phyloP scores from a whole-genome alignment of 2,329 filamentous ascomycete genomes.

The Didymella exigua region DNA sequence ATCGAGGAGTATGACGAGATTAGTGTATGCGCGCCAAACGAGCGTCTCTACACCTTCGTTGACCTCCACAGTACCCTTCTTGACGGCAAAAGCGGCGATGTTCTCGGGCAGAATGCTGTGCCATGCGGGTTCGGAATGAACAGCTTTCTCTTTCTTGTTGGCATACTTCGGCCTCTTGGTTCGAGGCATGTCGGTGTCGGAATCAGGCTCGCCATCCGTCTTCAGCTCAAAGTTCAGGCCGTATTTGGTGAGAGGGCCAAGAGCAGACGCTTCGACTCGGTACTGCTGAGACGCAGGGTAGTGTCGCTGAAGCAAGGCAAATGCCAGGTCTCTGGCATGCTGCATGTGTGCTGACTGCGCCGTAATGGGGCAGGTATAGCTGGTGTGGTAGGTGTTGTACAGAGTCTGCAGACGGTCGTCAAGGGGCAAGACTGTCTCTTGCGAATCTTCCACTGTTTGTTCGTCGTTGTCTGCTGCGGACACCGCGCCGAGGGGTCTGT shows the following conservation, averaged over 20 bases:
- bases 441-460: neutral
- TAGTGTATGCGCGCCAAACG: constrained; percentile 22
- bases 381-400: constrained; percentile 17
- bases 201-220: constrained; percentile 2
- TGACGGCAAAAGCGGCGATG: constrained; percentile 30
- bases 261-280: constrained; percentile 15
- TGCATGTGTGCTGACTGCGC: constrained; percentile 19
- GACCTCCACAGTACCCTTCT: neutral
- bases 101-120: constrained; percentile 18
- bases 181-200: constrained; percentile 8
- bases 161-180: constrained; percentile 7
- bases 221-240: constrained; percentile 25
- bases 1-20: constrained; percentile 34
- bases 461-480: neutral
- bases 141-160: neutral
- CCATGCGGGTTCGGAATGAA: neutral
- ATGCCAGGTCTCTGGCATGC: constrained; percentile 25
- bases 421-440: neutral
- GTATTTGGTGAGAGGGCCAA: constrained; percentile 16
- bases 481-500: neutral
- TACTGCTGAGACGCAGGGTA: constrained; percentile 29
- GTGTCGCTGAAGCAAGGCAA: constrained; percentile 30
- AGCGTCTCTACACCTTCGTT: neutral
- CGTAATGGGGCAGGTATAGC: constrained; percentile 15
- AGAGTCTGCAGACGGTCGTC: constrained; percentile 12